Percentiles rank a stretch among this genome's conserved stretches.
These are phyloP conservation scores for Zymoseptoria pseudotritici DNA, from an alignment of 2,329 filamentous ascomycete genomes.

Conservation along the genomic window DNA sequence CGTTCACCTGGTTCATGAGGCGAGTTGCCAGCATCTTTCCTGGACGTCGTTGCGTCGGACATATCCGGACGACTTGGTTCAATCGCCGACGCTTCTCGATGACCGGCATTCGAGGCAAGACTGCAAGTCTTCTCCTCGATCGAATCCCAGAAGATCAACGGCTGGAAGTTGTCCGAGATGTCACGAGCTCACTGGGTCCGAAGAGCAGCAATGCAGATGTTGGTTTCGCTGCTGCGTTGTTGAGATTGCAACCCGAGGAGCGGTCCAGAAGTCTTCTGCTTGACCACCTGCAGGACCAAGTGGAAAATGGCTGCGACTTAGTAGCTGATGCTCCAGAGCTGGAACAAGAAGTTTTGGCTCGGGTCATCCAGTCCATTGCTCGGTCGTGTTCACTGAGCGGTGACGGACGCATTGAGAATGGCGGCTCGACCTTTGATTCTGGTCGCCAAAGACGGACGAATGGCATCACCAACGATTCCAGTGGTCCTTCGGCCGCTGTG, in stretches of 20 bases:
- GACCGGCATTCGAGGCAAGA: conserved; percentile 10
- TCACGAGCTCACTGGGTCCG: conserved; percentile 9
- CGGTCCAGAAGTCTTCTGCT: conserved; percentile 4
- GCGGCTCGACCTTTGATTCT: not conserved
- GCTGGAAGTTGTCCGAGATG: conserved; percentile 12
- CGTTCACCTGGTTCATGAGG: not conserved
- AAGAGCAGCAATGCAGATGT: conserved; percentile 13
- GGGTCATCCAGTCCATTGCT: not conserved
- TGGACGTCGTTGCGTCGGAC: not conserved
- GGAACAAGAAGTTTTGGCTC: conserved; percentile 7
- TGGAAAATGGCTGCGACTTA: conserved; percentile 8
- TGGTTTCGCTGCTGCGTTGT: conserved; percentile 15
- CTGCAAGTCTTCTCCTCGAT: conserved; percentile 17
- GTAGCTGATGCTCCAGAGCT: conserved; percentile 14
- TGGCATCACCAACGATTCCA: not conserved
- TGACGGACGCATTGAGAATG: not conserved
- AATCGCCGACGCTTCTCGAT: conserved; percentile 9
- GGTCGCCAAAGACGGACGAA: not conserved
- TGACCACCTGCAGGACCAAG: conserved; percentile 8
- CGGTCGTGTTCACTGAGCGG: not conserved
- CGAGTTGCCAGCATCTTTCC: not conserved
- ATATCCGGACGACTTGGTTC: not conserved
- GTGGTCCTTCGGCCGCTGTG: not conserved
- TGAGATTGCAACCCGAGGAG: conserved; percentile 9
- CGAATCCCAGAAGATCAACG: conserved; percentile 16